Base-by-base conservation (phyloP, 2,329 filamentous ascomycete genomes). In the Sporothrix schenckii region DNA sequence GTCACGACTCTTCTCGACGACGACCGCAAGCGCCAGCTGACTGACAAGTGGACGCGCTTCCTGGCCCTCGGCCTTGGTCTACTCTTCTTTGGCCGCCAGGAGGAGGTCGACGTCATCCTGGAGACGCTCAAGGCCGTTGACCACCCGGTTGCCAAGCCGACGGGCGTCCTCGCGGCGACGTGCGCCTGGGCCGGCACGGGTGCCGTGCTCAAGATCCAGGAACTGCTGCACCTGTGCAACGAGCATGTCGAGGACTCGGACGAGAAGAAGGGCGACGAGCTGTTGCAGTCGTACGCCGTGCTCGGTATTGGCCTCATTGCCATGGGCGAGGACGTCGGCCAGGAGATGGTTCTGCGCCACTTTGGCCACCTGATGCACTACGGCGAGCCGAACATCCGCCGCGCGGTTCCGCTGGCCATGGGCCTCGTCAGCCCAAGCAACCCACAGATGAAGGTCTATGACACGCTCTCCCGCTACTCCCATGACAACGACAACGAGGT, bases 301-400 rank as follows among this genome's bases (percentile, higher is more conserved):
- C 87, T 99, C 71, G 96, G 95, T 76, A 89, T 99, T 71, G 94
- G 93, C 14, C 84, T 99, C 69, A 95, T 99, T 71, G 91, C 94
- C 19, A 99, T 99, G 95, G 95, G 95, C 72, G 95, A 99, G 80
- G 96, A 99, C 72, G 90, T 99, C 70, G 96, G 96, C 5, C 95
- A 99, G 80, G 95, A 99, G 79, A 99, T 99, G 95, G 94, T 98
- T 13, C 86, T 99, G 53, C 91, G 95, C 71, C 95, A 97, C 78
- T 98, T 99, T 76, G 95, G 94, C 66, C 95, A 99, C 80, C 86
- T 99, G 72, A 99, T 99, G 95, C 95, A 99, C 83, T 99, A 99
- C 77, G 95, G 96, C 74, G 94, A 97, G 80, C 87, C 94, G 78
- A 98, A 99, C 79, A 99, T 99, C 76, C 91, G 95, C 73, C 95